phyloP scores from a whole-genome alignment of 2,329 filamentous ascomycete genomes.

The Colletotrichum plurivorum region DNA sequence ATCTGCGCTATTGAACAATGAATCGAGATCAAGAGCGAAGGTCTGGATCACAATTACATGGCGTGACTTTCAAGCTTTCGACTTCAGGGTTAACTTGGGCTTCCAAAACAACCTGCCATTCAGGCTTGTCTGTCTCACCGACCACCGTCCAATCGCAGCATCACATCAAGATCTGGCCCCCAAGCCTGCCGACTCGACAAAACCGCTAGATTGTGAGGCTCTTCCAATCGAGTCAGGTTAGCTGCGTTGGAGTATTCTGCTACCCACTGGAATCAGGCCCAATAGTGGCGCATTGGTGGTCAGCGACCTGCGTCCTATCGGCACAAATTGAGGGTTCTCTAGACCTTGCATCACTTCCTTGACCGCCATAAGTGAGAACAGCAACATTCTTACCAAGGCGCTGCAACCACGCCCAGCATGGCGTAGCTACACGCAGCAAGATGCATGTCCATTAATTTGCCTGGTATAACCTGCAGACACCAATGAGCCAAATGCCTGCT shows the following conservation, averaged over 20 bases:
- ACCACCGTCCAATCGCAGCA: not conserved
- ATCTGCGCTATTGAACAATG: not conserved
- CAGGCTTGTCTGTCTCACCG: not conserved
- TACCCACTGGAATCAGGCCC: not conserved
- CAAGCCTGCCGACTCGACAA: not conserved
- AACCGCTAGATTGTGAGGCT: conserved; percentile 13
- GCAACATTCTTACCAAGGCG: not conserved
- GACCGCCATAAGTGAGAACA: conserved; percentile 27
- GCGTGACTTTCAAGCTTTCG: conserved; percentile 12
- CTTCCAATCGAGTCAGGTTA: not conserved
- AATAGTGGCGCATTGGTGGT: conserved; percentile 6
- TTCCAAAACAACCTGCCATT: not conserved
- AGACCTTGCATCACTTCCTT: not conserved
- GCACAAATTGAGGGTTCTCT: not conserved
- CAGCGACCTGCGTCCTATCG: conserved; percentile 2
- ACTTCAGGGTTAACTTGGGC: not conserved
- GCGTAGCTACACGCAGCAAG: not conserved
- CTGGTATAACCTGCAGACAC: conserved; percentile 11
- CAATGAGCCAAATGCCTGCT: not conserved
- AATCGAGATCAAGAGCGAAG: not conserved
- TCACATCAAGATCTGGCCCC: conserved; percentile 12
- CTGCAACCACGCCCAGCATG: not conserved
- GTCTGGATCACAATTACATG: not conserved
- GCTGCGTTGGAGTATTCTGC: not conserved
- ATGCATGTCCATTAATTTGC: conserved; percentile 6